Evolutionary conservation across 2,329 filamentous ascomycete species (phyloP), one percentile per base, ranked within the genome.

Genomic region (Fusarium heterosporum): DNA sequence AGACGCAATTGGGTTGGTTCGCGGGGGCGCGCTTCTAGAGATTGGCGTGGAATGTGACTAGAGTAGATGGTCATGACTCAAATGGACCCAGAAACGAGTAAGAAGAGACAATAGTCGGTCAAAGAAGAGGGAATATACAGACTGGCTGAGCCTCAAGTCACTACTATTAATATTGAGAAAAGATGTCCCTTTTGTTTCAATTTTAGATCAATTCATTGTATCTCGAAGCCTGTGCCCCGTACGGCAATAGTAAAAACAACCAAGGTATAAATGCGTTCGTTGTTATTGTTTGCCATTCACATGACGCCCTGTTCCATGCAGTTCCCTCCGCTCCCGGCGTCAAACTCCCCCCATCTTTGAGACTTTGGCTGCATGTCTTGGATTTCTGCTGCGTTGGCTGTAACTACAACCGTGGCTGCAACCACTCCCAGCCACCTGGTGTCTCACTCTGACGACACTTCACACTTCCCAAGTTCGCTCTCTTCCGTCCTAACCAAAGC

Each of bases 1-100:
- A 29, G 66, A 72, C 69, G 70, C 68, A 72, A 70, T 64, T 63
- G 69, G 70, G 59, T 68, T 72, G 61, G 68, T 34, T 14, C 30
- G 13, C 52, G 29, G 39, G 38, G 38, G 58, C 51, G 50, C 54
- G 55, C 55, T 36, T 45, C 70, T 54, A 72, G 64, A 70, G 52
- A 61, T 28, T 30, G 22, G 22, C 22, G 22, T 22, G 22, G 22
- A 22, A 22, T 22, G 22, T 22, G 22, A 22, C 22, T 22, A 22
- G 6, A n/a, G 6, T 22, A 22, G 22, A 22, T 22, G 55, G 55
- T 48, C 61, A 67, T 72, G 71, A 73, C 71, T 73, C 71, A 72
- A 72, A 69, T 53, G 16, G n/a, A 38, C 28, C 28, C 22, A 6
- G 22, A 22, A 6, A 22, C 22, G 22, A 22, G 22, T 22, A 22